Conservation (phyloP, 768 basidiomycete genomes). For the Lentinula raphanica region DNA sequence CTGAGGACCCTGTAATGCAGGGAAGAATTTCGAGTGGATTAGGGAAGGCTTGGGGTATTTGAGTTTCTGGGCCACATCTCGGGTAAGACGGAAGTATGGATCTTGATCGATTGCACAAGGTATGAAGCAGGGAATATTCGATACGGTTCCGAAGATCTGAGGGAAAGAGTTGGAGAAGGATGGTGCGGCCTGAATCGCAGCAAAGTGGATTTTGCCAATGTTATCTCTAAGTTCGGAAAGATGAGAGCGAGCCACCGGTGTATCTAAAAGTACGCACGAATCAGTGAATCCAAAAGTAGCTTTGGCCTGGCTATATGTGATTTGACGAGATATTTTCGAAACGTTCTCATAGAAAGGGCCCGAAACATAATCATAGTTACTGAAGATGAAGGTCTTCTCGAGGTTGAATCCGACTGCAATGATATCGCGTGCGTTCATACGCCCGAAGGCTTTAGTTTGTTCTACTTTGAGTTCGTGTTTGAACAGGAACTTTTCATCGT, state of each 20-base stretch:
- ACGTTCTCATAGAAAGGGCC: slow-evolving; percentile 94
- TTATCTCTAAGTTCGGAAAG: slow-evolving; percentile 68
- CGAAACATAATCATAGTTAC: slow-evolving; percentile 83
- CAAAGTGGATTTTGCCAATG: slow-evolving; percentile 97
- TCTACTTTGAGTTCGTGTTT: slow-evolving; percentile 91
- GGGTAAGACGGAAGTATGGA: slow-evolving; percentile 95
- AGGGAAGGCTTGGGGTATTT: slow-evolving; percentile 94
- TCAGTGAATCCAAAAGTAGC: slow-evolving; percentile 96
- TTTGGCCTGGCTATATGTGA: slow-evolving; percentile 89
- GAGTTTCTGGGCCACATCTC: slow-evolving; percentile 89
- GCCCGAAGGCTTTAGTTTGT: slow-evolving; percentile 76
- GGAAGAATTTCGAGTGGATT: slow-evolving; percentile 96
- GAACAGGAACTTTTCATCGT: slow-evolving; percentile 99
- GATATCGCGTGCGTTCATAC: slow-evolving; percentile 89
- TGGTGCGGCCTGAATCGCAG: slow-evolving; percentile 90
- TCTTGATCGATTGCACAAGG: slow-evolving; percentile 99
- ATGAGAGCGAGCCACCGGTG: background rate
- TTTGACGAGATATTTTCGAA: slow-evolving; percentile 85
- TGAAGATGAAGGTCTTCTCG: slow-evolving; percentile 96
- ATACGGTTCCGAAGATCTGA: slow-evolving; percentile 83
- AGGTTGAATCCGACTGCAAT: slow-evolving; percentile 93
- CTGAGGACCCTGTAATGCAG: slow-evolving; percentile 94
- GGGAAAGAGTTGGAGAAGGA: slow-evolving; percentile 99
- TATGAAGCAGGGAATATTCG: slow-evolving; percentile 88
- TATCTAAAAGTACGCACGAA: slow-evolving; percentile 55